Evolutionary conservation across 2,329 filamentous ascomycete genomes (phyloP).

Genomic region (Stachybotrys elegans): DNA sequence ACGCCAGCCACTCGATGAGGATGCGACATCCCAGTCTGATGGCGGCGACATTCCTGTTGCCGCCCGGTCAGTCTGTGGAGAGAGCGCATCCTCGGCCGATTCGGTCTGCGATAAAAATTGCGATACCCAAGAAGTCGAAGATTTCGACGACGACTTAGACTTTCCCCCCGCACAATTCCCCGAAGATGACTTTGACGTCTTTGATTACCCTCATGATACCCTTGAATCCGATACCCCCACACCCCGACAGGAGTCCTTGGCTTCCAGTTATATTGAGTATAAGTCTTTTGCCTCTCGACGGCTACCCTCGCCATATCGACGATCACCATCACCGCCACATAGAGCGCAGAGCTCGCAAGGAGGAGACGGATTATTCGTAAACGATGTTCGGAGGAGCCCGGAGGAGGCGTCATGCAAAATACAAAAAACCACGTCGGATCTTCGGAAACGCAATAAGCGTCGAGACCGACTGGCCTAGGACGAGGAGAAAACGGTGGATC

Average conservation of each 20-base stretch:
- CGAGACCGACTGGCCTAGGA: slow-evolving; percentile 36
- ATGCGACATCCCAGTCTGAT: slow-evolving; percentile 40
- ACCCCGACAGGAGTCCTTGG: slow-evolving; percentile 30
- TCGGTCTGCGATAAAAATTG: slow-evolving; percentile 23
- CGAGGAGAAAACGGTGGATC: slow-evolving; percentile 20
- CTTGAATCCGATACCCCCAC: slow-evolving; percentile 39
- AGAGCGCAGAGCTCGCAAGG: slow-evolving; percentile 25
- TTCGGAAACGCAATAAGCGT: slow-evolving; percentile 34
- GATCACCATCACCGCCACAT: slow-evolving; percentile 28
- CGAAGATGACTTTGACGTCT: slow-evolving; percentile 31
- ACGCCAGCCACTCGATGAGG: slow-evolving; percentile 28
- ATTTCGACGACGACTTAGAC: slow-evolving; percentile 28
- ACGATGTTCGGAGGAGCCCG: slow-evolving; percentile 37
- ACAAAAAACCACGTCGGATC: slow-evolving; percentile 40
- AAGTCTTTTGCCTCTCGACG: slow-evolving; percentile 25
- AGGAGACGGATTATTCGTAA: slow-evolving; percentile 15
- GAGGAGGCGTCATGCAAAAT: slow-evolving; percentile 42
- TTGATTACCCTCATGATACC: slow-evolving; percentile 27
- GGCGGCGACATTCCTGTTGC: slow-evolving; percentile 38
- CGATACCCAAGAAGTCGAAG: slow-evolving; percentile 23
- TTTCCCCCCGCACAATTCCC: slow-evolving; percentile 34
- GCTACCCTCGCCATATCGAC: slow-evolving; percentile 27
- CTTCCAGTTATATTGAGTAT: slow-evolving; percentile 32
- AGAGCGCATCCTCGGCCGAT: slow-evolving; percentile 29
- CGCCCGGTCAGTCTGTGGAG: slow-evolving; percentile 40